Evolutionary conservation across 2,329 filamentous ascomycete species (phyloP), one percentile per base, ranked within the genome.

Genomic region (Aspergillus quadrilineatus): DNA sequence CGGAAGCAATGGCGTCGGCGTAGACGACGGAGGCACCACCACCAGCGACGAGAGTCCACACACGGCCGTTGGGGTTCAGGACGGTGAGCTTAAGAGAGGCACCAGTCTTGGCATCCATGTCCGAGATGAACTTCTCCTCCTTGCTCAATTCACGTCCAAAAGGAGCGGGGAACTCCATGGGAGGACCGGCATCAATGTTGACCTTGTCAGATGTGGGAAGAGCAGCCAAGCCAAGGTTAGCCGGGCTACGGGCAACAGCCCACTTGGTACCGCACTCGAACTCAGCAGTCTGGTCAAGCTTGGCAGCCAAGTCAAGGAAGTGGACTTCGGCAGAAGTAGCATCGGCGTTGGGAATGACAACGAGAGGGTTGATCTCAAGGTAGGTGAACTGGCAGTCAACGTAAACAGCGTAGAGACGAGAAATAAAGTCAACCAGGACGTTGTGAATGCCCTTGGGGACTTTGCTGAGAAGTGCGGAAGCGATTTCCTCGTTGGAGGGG

Each of bases 381-480:
- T 99, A 99, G 73, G 94, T 97, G 86, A 99, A 99, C 80, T 99
- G 94, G 86, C 90, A 96, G 84, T 99, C 94, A 64, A 97, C 94
- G 73, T 97, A 99, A 80, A 99, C 94, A 69, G 93, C 94, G 76
- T 99, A 99, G 66, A 99, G 85, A 70, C 94, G 88, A 72, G 91
- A 91, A 82, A 99, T 99, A 85, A 99, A 99, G 85, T 99, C 94
- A 62, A 99, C 90, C 59, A 99, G 86, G 72, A 99, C 94, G 73
- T 96, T 97, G 86, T 99, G 94, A 51, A 99, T 84, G 75, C 93
- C 93, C 80, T 90, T 81, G 70, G 94, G 94, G 46, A 99, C 92
- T 79, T 99, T 94, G 79, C 88, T 92, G 74, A 99, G 83, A 61
- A 99, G 86, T 58, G 86, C 82, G 53, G 83, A 75, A 57, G 94